Evolutionary conservation across 768 basidiomycete species (phyloP), one percentile per base, ranked within the genome.

Genomic region (Hypsizygus marmoreus): DNA sequence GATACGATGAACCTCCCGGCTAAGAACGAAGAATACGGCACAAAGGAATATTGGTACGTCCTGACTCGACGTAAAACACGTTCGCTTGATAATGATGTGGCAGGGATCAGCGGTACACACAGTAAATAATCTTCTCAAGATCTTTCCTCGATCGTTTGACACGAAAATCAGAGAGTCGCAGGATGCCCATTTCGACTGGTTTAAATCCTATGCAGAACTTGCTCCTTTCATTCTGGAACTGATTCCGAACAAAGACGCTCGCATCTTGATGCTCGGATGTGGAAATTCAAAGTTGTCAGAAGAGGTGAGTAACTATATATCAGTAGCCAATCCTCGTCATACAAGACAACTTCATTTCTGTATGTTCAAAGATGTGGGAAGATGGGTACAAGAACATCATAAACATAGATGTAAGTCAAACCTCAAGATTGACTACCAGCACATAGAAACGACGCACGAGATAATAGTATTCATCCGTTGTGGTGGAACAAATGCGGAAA

Each of bases 281-380:
- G 90, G 91, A 8, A 92, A 91, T 63, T 89, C 90, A 3, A 87
- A 67, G 44, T 67, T 92, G 30, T 88, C 88, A 8, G 83, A 90
- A 66, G 82, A 91, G 48, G 88, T 89, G 51, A 16, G 74, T 63
- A 14, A 14, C 4, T 29, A n/a, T 26, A 20, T 25, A 17, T 48
- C 23, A 5, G 23, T n/a, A 28, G 16, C 3, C 4, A n/a, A n/a
- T n/a, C n/a, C n/a, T n/a, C n/a, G n/a, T n/a, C n/a, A n/a, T n/a
- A n/a, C n/a, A n/a, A n/a, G n/a, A n/a, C n/a, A n/a, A n/a, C n/a
- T n/a, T n/a, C n/a, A n/a, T n/a, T 7, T 34, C 26, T 34, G 43
- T 12, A 10, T 26, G 40, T 41, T 30, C 50, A 5, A 20, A 91
- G 86, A 88, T 93, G 88, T 92, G 86, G 73, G 85, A 91, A 49